Percentiles rank a stretch among this genome's conserved stretches.
Evolutionary conservation across 163 green algal genomes (phyloP).

Genomic region (Smithsoniella earleae): DNA sequence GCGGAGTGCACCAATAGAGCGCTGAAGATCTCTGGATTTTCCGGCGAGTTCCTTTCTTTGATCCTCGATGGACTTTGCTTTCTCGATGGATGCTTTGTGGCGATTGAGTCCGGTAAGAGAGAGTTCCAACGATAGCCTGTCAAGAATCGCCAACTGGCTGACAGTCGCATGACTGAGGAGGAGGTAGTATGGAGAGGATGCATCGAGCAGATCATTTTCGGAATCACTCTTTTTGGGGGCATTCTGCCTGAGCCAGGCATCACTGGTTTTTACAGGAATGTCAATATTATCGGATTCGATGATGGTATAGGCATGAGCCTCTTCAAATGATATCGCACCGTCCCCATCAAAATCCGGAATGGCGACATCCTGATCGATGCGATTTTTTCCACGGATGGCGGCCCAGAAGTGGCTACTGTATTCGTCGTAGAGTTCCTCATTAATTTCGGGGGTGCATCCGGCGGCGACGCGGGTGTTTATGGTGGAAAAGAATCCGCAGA

Average conservation of each 20-base stretch:
- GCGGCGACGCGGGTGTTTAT: background rate
- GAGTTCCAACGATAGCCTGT: too few species aligned
- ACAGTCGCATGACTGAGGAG: too few species aligned
- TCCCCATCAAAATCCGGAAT: background rate
- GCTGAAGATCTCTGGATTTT: too few species aligned
- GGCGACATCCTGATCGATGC: background rate
- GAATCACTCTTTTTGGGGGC: too few species aligned
- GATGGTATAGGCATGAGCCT: background rate
- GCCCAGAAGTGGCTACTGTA: constrained; percentile 1
- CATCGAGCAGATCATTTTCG: too few species aligned
- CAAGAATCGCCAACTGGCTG: too few species aligned
- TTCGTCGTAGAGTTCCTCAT: background rate
- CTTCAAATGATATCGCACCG: background rate
- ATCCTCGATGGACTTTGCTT: too few species aligned
- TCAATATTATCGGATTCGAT: background rate
- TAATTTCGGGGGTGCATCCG: background rate
- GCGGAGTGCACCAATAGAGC: too few species aligned
- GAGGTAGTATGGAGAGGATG: too few species aligned
- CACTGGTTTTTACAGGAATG: background rate
- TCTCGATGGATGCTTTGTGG: too few species aligned
- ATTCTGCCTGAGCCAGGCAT: background rate
- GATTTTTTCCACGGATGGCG: background rate
- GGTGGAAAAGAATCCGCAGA: background rate
- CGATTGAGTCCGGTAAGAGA: too few species aligned
- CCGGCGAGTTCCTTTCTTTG: too few species aligned